Conservation (phyloP, 2,329 filamentous ascomycete species). For the Aspergillus uvarum region DNA sequence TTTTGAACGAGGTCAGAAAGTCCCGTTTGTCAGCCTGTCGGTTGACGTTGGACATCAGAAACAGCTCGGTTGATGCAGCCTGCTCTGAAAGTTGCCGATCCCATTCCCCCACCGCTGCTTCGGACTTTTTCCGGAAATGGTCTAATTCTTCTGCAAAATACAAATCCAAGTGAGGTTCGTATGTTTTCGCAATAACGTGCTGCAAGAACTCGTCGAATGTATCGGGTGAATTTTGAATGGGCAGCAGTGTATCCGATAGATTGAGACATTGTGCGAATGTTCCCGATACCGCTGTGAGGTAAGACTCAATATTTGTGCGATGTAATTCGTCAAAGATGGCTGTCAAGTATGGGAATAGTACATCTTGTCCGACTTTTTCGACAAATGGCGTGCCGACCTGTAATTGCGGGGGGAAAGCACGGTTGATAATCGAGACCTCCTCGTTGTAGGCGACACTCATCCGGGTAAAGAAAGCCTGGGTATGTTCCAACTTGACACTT, state of each 20-base stretch:
- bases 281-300: constrained; percentile 81
- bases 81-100: constrained; percentile 89
- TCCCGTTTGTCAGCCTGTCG: constrained; percentile 94
- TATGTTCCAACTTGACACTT: constrained; percentile 75
- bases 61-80: constrained; percentile 85
- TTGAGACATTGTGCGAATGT: constrained; percentile 83
- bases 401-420: constrained; percentile 72
- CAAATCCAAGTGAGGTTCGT: constrained; percentile 89
- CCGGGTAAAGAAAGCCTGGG: constrained; percentile 74
- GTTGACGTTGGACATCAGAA: constrained; percentile 94
- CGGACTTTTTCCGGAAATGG: constrained; percentile 74
- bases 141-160: constrained; percentile 91
- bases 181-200: constrained; percentile 68
- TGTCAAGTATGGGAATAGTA: constrained; percentile 81
- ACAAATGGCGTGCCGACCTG: constrained; percentile 75
- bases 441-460: constrained; percentile 77
- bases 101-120: constrained; percentile 78
- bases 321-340: constrained; percentile 85
- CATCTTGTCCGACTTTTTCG: constrained; percentile 77
- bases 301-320: constrained; percentile 69
- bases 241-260: constrained; percentile 69
- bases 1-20: constrained; percentile 94
- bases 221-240: constrained; percentile 60
- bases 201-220: constrained; percentile 66
- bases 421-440: constrained; percentile 74